Evolutionary conservation across 1,284 basidiomycete genomes (phyloP), one percentile per base, ranked within the genome.

Genomic region (Kwoniella shivajii): DNA sequence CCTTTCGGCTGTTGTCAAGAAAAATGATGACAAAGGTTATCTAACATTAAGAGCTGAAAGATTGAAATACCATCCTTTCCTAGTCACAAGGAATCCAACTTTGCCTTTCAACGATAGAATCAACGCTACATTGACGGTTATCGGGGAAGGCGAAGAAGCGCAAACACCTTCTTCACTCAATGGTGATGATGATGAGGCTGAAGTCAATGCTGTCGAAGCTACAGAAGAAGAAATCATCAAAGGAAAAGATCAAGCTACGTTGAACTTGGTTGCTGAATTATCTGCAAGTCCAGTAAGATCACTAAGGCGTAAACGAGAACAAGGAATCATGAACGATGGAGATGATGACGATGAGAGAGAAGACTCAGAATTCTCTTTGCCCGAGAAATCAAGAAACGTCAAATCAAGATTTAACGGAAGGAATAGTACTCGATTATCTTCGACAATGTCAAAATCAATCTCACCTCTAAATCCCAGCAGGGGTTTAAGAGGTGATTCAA

Each of bases 31-130:
- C 20, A 98, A 95, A 76, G 88, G 88, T 0, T 89, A 94, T 69
- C 71, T 94, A 59, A 84, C 80, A 66, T 82, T 99, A 50, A 85
- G 84, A 61, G 87, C 92, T 0, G 91, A 94, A 68, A 87, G 87
- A 74, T 82, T 99, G 60, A 92, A 92, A 71, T 99, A 96, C 90
- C 93, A 88, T 60, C 95, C 95, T 5, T 98, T 96, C 79, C 80
- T 96, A 38, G 78, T 93, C 26, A 68, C 73, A 13, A 63, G 73
- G 24, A 57, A 65, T 36, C 54, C 59, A 24, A 42, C 50, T 2
- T 53, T 55, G 18, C 58, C 60, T 4, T 42, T 60, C n/a, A 57
- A 47, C 6, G 53, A 52, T 18, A 45, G 61, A 20, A 61, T 60
- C 4, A 18, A 58, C 26, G 65, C 66, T 16, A 60, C 66, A 4